Base-by-base conservation (phyloP, 495 filamentous ascomycete genomes). In the Hyaloscypha variabilis region DNA sequence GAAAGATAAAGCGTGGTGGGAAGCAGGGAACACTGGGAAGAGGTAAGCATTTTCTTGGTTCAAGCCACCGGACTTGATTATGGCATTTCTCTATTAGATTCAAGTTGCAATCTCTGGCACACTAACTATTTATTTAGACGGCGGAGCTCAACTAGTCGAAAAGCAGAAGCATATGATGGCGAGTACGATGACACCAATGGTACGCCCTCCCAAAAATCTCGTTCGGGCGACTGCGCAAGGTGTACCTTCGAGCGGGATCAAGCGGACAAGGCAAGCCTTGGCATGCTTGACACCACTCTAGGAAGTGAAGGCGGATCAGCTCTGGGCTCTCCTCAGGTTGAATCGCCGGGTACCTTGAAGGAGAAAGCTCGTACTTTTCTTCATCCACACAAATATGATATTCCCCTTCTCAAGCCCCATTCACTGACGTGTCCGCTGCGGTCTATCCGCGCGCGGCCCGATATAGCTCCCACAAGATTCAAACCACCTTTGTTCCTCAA, bases 401-500 rank as follows among this genome's bases (percentile, higher is more conserved):
- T 53, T 8, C 8, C 29, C 55, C 10, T 21, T 34, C 25, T 60
- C 8, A 66, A 62, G 36, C 26, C 53, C 58, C 67, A 69, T 60
- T 58, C 26, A 69, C 75, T 76, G 69, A 76, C 73, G 58, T 68
- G 57, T 67, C 66, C 68, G 72, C 72, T 71, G 75, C 75, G 75
- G 73, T 67, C 67, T 58, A 69, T 76, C 75, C 75, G 75, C 72
- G 68, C 73, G 60, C 70, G 69, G 67, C 63, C 67, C 65, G 60
- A 69, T 65, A 72, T 71, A 84, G 82, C 77, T 54, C 82, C 83
- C 46, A 91, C 92, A 29, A 82, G 80, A 63, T 99, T 97, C 78
- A 88, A 89, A 61, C 95, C 95, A 14, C 82, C 85, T 14, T 77
- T 99, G 6, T 93, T 91, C 74, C 81, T 99, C 53, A 92, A 91